Evolutionary conservation across 2,329 filamentous ascomycete genomes (phyloP), one percentile per base, ranked within the genome.

Genomic region (Achaetomium macrosporum): DNA sequence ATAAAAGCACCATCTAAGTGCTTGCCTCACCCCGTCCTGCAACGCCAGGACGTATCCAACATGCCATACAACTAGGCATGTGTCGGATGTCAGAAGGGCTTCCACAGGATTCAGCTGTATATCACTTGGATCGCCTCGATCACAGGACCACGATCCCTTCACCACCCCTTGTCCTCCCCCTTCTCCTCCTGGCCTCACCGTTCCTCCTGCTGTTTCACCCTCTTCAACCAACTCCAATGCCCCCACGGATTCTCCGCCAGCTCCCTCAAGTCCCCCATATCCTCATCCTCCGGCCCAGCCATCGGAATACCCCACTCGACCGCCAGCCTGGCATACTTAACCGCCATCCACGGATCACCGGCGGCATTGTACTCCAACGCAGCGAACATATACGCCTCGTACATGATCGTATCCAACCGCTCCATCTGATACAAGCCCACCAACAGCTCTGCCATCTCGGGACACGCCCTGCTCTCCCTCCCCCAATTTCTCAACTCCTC

Each of bases 391-490:
- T 70, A 71, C 11, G 68, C 69, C 59, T 70, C 68, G 51, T 66
- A 61, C 36, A 68, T 53, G 43, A 59, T 46, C 5, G 63, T 61
- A 61, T 68, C 65, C 19, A 74, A 61, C 35, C 65, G 61, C 64
- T 75, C 72, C 61, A 71, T 69, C 60, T 71, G 58, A 57, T 68
- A 70, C 42, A 75, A 58, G 39, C 65, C 68, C 37, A 73, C 59
- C 29, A 73, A 46, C 45, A 71, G 57, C 60, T 73, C 68, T 7
- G 69, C 71, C 67, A 72, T 70, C 45, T 66, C 56, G 5, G 69
- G 68, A 2, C 63, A 67, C 15, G 65, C 68, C 41, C 63, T 57
- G 20, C 67, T 19, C 13, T 31, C n/a, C 4, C 50, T 40, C 17
- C 53, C 54, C 62, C 65, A 69, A 58, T 68, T 65, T 50, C 61